These are phyloP conservation scores for Fusarium paranaense DNA, from an alignment of 2,329 filamentous ascomycete species.

Conservation along the genomic window DNA sequence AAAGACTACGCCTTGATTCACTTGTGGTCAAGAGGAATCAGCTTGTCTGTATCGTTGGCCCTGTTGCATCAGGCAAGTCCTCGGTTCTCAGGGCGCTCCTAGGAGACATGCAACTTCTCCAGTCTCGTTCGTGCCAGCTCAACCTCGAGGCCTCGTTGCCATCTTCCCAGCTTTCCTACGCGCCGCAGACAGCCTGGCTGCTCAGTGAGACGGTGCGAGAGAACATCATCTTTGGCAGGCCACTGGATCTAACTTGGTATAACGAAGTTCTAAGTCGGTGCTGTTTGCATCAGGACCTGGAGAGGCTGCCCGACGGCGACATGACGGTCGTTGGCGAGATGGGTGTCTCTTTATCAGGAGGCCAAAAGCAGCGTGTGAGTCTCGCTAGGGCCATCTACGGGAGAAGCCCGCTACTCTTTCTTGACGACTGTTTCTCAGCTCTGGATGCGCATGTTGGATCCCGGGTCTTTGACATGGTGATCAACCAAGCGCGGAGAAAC, in stretches of 20 bases:
- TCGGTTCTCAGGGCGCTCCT: constrained; percentile 14
- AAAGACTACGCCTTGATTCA: background rate
- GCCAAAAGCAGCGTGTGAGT: constrained; percentile 27
- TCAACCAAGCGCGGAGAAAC: constrained; percentile 11
- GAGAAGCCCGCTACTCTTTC: constrained; percentile 11
- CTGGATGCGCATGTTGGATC: constrained; percentile 23
- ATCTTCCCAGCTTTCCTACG: constrained; percentile 16
- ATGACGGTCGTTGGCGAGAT: constrained; percentile 32
- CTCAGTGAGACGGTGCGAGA: constrained; percentile 21
- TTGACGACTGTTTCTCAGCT: constrained; percentile 27
- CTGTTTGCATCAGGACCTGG: constrained; percentile 20
- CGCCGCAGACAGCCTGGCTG: constrained; percentile 20
- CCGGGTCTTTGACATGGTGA: constrained; percentile 21
- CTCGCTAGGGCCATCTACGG: constrained; percentile 27
- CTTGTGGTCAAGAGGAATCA: constrained; percentile 3
- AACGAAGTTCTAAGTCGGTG: constrained; percentile 18
- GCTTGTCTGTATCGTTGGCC: constrained; percentile 16
- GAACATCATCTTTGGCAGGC: constrained; percentile 18
- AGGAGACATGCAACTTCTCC: constrained; percentile 16
- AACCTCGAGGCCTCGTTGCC: background rate
- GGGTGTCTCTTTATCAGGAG: constrained; percentile 21
- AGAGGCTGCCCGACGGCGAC: constrained; percentile 11
- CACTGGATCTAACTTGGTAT: constrained; percentile 15
- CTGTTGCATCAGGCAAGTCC: constrained; percentile 21
- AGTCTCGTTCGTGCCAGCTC: background rate